These are phyloP conservation scores for Eucalyptus curtisii DNA, from an alignment of 345 rosid genomes.

Conservation along the genomic window DNA sequence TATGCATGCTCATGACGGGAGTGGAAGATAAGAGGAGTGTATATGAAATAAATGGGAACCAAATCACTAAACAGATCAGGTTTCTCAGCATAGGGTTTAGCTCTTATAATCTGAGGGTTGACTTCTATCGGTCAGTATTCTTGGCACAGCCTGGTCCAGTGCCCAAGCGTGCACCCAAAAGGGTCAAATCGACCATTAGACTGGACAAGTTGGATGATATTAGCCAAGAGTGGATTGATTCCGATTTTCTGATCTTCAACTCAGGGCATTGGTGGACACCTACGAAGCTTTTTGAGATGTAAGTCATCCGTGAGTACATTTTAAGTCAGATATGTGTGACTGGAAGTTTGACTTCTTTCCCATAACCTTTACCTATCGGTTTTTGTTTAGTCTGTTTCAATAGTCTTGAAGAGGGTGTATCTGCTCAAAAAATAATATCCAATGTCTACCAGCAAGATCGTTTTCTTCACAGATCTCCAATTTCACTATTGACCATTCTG, in stretches of 20 bases:
- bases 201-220: constrained; percentile 50
- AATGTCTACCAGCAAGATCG: background rate
- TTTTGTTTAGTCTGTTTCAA: background rate
- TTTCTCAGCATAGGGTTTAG: constrained; percentile 42
- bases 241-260: constrained; percentile 54
- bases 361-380: background rate
- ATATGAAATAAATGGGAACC: constrained; percentile 45
- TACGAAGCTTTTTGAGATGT: constrained; percentile 62
- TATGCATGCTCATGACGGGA: constrained; percentile 63
- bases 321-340: background rate
- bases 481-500: background rate
- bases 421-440: background rate
- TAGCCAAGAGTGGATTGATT: constrained; percentile 61
- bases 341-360: background rate
- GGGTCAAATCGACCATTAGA: constrained; percentile 42
- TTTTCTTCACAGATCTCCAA: background rate
- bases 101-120: constrained; percentile 32
- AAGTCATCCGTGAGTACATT: constrained; percentile 6
- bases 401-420: background rate
- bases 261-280: constrained; percentile 80
- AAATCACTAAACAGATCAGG: constrained; percentile 41
- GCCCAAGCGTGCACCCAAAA: constrained; percentile 48
- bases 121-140: constrained; percentile 63
- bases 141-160: constrained; percentile 39
- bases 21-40: constrained; percentile 54